Evolutionary conservation across 768 basidiomycete species (phyloP), one percentile per base, ranked within the genome.

Genomic region (Chalciporus pseudorubinellus): DNA sequence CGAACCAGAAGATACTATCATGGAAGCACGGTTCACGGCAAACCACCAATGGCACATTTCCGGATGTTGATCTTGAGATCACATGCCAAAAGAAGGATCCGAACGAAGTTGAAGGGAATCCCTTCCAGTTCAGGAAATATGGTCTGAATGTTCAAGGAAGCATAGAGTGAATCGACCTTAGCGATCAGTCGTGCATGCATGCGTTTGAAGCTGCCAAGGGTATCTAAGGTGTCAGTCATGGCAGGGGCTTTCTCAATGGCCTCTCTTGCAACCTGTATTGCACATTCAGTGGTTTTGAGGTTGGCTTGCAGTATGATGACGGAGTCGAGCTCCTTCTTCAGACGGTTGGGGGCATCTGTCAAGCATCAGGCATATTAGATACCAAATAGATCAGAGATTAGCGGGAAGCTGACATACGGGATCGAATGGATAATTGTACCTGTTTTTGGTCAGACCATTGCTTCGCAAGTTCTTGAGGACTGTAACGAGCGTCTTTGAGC

Each of bases 291-390:
- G 0, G 40, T 38, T 10, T 70, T 61, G 2, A 71, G 44, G n/a
- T 67, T 51, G 1, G 65, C 64, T 48, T 73, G 72, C 1, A 74
- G 59, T 3, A 36, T 48, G 0, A 75, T 46, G 0, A 75, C 52
- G 0, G 52, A 51, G 36, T 73, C 64, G 0, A 74, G 51, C 31
- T 73, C 71, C 33, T 68, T 68, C 31, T 70, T 24, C 24, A 24
- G 24, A 7, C 24, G 24, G 24, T 24, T 24, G 24, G 24, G 24
- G 24, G 24, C 24, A 7, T 24, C 24, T 24, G 24, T 24, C 24
- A 24, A 24, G 24, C 24, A 24, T 24, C 24, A 24, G 24, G 24
- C 4, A 24, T 24, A 24, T 24, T 4, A 24, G 24, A 24, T 24
- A 24, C 24, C 24, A 24, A 24, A 24, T 24, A 7, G 24, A 24